These are phyloP conservation scores for Alternaria triticina DNA, from an alignment of 2,329 filamentous ascomycete genomes.

Conservation along the genomic window DNA sequence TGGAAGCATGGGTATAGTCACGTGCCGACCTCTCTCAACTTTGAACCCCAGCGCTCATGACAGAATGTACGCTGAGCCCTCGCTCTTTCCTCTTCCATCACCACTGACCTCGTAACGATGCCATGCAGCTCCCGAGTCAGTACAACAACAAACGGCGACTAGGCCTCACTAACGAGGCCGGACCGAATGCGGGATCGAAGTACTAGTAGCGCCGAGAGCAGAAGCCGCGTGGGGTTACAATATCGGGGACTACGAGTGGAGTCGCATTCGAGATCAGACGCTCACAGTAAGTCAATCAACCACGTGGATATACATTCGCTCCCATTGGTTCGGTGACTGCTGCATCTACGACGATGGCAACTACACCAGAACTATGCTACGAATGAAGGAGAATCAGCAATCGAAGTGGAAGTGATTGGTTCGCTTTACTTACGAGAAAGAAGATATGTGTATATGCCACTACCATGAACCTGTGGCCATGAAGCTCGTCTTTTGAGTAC, in stretches of 20 bases:
- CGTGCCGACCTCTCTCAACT: no score
- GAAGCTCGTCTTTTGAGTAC: neutral
- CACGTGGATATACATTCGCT: neutral
- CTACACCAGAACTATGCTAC: neutral
- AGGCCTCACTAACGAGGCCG: neutral
- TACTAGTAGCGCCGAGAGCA: neutral
- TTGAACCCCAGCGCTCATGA: neutral
- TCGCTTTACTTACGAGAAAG: neutral
- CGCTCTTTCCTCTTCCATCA: neutral
- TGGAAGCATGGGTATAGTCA: neutral
- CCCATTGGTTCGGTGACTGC: neutral
- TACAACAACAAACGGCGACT: neutral
- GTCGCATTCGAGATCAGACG: neutral
- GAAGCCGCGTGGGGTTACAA: neutral
- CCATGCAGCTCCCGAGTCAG: neutral
- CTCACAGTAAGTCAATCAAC: neutral
- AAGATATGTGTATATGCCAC: neutral
- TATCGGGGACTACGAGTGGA: neutral
- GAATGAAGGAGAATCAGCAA: neutral
- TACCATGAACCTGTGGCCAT: neutral
- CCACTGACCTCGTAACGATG: neutral
- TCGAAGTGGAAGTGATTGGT: neutral
- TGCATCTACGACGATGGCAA: neutral
- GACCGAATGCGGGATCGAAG: neutral
- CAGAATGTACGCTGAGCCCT: neutral